These are phyloP conservation scores for Oryza meridionalis DNA, from an alignment of 176 grass and related monocot genomes.

Conservation along the genomic window DNA sequence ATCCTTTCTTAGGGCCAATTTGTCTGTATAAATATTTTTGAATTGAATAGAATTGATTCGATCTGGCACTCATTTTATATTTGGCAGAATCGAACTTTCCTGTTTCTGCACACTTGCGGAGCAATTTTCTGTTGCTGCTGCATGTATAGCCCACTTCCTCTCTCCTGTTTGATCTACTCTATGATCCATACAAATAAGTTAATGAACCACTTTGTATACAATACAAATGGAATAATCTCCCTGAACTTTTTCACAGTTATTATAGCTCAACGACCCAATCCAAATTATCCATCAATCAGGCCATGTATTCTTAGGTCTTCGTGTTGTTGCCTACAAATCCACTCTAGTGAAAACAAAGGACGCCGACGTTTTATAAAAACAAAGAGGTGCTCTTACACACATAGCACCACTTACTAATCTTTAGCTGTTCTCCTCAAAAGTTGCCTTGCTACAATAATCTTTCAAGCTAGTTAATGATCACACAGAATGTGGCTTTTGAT, in stretches of 20 bases:
- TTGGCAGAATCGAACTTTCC: constrained; percentile 38
- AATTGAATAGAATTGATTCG: constrained; percentile 43
- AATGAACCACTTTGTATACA: background rate
- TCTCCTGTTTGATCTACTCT: background rate
- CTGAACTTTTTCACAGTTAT: background rate
- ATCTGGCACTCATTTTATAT: constrained; percentile 13
- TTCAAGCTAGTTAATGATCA: constrained; percentile 40
- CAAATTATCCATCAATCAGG: background rate
- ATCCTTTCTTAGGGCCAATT: constrained; percentile 27
- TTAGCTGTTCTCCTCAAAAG: background rate
- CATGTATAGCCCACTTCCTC: constrained; percentile 20
- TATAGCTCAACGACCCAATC: constrained; percentile 1
- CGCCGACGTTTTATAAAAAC: background rate
- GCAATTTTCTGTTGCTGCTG: constrained; percentile 6
- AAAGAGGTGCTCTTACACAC: constrained; percentile 33
- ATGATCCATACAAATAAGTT: background rate
- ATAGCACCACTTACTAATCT: constrained; percentile 26
- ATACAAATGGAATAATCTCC: constrained; percentile 18
- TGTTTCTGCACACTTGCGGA: constrained; percentile 52
- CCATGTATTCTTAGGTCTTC: background rate
- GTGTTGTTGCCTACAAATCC: constrained; percentile 31
- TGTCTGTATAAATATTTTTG: background rate
- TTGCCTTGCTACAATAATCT: background rate
- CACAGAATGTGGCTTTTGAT: constrained; percentile 33
- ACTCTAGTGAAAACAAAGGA: constrained; percentile 29